Base-by-base conservation (phyloP, 2,329 filamentous ascomycete species). In the Fusarium ramigenum region DNA sequence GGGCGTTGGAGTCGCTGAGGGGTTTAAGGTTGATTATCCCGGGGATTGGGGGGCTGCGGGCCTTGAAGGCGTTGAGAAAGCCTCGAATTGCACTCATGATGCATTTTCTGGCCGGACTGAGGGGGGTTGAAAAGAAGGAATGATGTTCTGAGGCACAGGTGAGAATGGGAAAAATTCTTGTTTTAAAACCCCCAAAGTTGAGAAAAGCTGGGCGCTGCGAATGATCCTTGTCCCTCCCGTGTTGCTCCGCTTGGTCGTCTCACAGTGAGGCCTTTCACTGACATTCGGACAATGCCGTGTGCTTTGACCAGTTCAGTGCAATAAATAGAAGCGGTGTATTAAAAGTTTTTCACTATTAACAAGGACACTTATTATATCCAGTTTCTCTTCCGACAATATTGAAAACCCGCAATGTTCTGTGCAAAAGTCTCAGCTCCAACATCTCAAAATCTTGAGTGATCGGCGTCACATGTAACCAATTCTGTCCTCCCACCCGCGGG, bases 51-150 rank as follows among this genome's bases (percentile, higher is more conserved):
- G 19, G 15, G n/a, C 5, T 50, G 37, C 32, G 64, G 44, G 69
- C 47, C 60, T 46, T 73, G 54, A 72, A 56, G 37, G 52, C 65
- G 46, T 73, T 69, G 32, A 73, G 34, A 30, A 73, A 36, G 43
- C 69, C 69, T 60, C 66, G 57, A 21, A 72, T 63, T 47, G 66
- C 53, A 43, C 66, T 73, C 70, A 72, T 72, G 64, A 70, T 69
- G 66, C 66, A 69, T 69, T 69, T 69, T 69, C n/a, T 47, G 63
- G 52, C 49, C 39, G 23, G 37, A 9, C 8, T 16, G 34, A 36
- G 34, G 15, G 32, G 34, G 34, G 19, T 37, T 32, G 7, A 10
- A 32, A 34, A 8, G 30, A 50, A 9, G 4, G 10, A 10, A 39
- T 12, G 14, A n/a, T 23, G 16, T 32, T 50, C 50, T 11, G 46